Evolutionary conservation across 768 basidiomycete genomes (phyloP), one percentile per base, ranked within the genome.

Genomic region (Holtermanniella nyarrowii): DNA sequence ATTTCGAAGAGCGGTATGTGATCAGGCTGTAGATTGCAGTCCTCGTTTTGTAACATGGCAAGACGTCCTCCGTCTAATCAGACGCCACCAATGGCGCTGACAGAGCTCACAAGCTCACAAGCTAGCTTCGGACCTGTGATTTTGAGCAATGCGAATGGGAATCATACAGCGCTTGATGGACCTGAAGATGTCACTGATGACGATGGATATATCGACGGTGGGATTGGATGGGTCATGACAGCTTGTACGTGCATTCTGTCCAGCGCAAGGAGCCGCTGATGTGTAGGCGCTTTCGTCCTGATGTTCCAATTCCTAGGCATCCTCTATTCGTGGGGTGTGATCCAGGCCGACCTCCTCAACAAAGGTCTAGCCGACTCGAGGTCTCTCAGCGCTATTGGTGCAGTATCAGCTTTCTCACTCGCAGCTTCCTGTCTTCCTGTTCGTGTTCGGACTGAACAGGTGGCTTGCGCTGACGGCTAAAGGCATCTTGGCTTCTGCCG

Each of bases 91-190:
- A n/a, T n/a, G n/a, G n/a, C n/a, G n/a, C n/a, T n/a, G n/a, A n/a
- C n/a, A n/a, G n/a, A n/a, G n/a, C n/a, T n/a, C n/a, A n/a, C n/a
- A n/a, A n/a, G n/a, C n/a, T n/a, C n/a, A n/a, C n/a, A n/a, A n/a
- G n/a, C n/a, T 48, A 68, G 66, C 61, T 13, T 68, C 61, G 47
- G 66, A 68, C 39, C 61, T 65, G 23, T 60, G 65, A 25, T 44
- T 63, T 21, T 41, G 61, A 11, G 50, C 49, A 7, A 58, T 54
- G 56, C 41, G 63, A 5, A 54, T 56, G 41, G 66, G 65, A 46
- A 63, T 63, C 7, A 50, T 68, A n/a, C 63, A 65, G 40, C 62
- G 62, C 39, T 41, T 60, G 11, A 48, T 62, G 16, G 64, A 64
- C 1, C 42, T 68, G 26, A 44, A 51, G 7, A 53, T 63, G 12